These are phyloP conservation scores for Cryoendolithus antarcticus DNA, from an alignment of 2,329 filamentous ascomycete species.

Conservation along the genomic window DNA sequence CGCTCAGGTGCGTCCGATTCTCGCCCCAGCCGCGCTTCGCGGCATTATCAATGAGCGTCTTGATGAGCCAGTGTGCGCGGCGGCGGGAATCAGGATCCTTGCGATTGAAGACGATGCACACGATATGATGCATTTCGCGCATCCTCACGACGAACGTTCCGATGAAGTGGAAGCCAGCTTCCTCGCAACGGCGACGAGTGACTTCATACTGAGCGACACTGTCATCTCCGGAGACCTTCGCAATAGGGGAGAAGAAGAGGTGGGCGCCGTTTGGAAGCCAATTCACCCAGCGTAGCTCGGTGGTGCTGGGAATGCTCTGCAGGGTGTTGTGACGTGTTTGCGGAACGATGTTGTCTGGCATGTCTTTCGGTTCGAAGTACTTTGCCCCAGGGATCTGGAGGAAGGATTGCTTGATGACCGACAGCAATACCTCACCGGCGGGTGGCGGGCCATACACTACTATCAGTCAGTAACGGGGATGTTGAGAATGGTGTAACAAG, in stretches of 20 bases:
- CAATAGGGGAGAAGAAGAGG: slow-evolving; percentile 42
- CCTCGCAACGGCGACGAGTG: slow-evolving; percentile 19
- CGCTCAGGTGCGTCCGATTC: slow-evolving; percentile 35
- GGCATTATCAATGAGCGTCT: slow-evolving; percentile 26
- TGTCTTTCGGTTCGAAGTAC: slow-evolving; percentile 33
- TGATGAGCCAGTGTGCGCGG: slow-evolving; percentile 27
- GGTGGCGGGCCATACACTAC: slow-evolving; percentile 22
- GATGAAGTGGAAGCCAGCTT: slow-evolving; percentile 40
- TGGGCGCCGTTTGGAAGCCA: slow-evolving; percentile 43
- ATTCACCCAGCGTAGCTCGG: slow-evolving; percentile 34
- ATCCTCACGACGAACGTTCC: slow-evolving; percentile 39
- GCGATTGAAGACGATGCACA: slow-evolving; percentile 42
- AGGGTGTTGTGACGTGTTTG: slow-evolving; percentile 17
- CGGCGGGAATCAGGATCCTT: slow-evolving; percentile 28
- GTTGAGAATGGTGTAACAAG: no score
- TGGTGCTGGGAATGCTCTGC: slow-evolving; percentile 22
- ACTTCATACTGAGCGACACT: slow-evolving; percentile 34
- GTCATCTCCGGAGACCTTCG: slow-evolving; percentile 36
- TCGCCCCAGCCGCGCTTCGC: slow-evolving; percentile 33
- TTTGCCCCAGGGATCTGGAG: slow-evolving; percentile 28
- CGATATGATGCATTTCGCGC: slow-evolving; percentile 45
- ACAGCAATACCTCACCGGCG: slow-evolving; percentile 19
- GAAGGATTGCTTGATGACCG: slow-evolving; percentile 34
- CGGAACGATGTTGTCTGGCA: slow-evolving; percentile 20
- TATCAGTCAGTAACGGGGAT: no score